Percentiles rank a stretch among this genome's conserved stretches.
phyloP scores from a whole-genome alignment of 129 eudicot species.

The Calendula officinalis region DNA sequence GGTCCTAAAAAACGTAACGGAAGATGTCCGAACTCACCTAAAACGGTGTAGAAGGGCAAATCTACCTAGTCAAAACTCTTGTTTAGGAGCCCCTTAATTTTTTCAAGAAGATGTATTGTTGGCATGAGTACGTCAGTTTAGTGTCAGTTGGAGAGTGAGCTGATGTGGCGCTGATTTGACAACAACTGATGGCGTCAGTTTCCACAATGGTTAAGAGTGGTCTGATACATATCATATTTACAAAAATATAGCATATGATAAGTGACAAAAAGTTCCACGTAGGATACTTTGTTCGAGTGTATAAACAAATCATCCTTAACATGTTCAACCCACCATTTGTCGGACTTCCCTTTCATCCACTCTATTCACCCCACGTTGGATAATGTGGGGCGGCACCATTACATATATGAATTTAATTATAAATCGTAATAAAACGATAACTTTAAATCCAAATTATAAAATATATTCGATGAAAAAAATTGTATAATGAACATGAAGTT shows the following conservation, averaged over 20 bases:
- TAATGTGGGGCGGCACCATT: slow-evolving; percentile 27
- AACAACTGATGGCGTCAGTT: too few relatives aligned
- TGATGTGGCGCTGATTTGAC: too few relatives aligned
- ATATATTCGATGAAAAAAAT: too few relatives aligned
- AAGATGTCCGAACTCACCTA: background rate
- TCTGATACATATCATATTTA: too few relatives aligned
- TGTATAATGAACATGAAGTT: too few relatives aligned
- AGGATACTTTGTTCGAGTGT: slow-evolving; percentile 7
- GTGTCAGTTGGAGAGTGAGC: too few relatives aligned
- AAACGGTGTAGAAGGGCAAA: background rate
- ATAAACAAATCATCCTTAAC: slow-evolving; percentile 27
- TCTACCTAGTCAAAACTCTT: slow-evolving; percentile 1
- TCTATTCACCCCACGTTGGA: slow-evolving; percentile 20
- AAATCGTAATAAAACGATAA: background rate
- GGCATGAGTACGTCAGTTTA: too few relatives aligned
- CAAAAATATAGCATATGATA: background rate
- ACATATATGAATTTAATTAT: background rate
- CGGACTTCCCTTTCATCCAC: slow-evolving; percentile 17
- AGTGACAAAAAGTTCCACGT: slow-evolving; percentile 21
- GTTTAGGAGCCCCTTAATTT: slow-evolving; percentile 9
- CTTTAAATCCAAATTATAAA: too few relatives aligned
- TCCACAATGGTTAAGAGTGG: too few relatives aligned
- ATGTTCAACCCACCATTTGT: slow-evolving; percentile 31
- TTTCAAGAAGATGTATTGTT: too few relatives aligned
- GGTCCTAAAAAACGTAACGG: too few relatives aligned